Base-by-base conservation (phyloP, 441 rosid genomes). In the Biscutella auriculata region DNA sequence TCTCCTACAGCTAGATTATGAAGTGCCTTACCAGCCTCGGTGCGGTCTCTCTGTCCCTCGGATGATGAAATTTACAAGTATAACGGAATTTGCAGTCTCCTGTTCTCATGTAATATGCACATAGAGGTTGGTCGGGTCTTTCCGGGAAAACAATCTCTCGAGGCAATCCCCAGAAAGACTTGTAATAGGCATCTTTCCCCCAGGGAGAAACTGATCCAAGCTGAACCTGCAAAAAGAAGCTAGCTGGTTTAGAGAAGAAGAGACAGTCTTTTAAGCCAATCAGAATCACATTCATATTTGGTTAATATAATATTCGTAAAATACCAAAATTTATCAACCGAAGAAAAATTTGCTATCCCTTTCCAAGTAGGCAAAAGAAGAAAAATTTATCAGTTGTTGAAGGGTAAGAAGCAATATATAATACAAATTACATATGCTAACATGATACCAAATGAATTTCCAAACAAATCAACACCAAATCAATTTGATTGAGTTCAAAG, bases 61-160 rank as follows among this genome's bases (percentile, higher is more conserved):
- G 87, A 65, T 87, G 94, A 75, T 83, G 88, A 65, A 82, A 88
- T 70, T 73, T 70, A 69, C 97, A 89, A 52, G 69, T 84, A 36
- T 83, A 81, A 57, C 95, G 90, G 57, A 77, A 78, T 61, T 82
- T 79, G 69, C 97, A 86, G 61, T 86, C 84, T 39, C 95, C 95
- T 21, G 85, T 83, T 74, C 73, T 78, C 89, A 83, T 76, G 77
- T 88, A 88, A 74, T 69, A 78, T 66, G 65, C 74, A 60, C 93
- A 89, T 60, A 82, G 85, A 5, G 85, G 87, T 62, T 79, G 81
- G 67, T 84, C 90, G n/a, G 93, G 90, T 78, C 95, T 81, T 84
- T 89, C 84, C 0, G 91, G 96, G 56, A 85, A 85, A 53, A 81
- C 81, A 64, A n/a, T n/a, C n/a, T n/a, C n/a, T n/a, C n/a, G n/a